Evolutionary conservation across 495 filamentous ascomycete genomes (phyloP).

Genomic region (Penicillium manginii): DNA sequence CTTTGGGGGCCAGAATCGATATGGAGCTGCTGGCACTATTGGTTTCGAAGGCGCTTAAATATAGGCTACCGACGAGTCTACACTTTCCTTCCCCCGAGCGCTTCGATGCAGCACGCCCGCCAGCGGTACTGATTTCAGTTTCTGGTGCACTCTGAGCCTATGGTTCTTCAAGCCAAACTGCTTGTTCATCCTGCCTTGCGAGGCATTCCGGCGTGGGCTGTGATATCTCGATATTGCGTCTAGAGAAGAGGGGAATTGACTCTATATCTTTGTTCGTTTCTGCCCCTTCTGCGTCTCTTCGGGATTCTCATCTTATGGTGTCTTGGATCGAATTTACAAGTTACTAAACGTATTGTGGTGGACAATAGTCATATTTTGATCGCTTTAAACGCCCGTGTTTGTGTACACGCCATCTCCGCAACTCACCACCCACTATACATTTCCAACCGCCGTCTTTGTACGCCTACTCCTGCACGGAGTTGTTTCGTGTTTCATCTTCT

Average conservation of each 20-base stretch:
- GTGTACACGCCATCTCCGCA: constrained; percentile 5
- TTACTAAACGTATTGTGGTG: not conserved
- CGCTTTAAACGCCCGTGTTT: constrained; percentile 3
- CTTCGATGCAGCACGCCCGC: constrained; percentile 40
- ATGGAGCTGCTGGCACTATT: constrained; percentile 27
- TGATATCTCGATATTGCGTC: constrained; percentile 33
- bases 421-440: constrained; percentile 7
- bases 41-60: constrained; percentile 45
- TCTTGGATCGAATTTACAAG: constrained; percentile 1
- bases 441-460: constrained; percentile 14
- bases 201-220: constrained; percentile 38
- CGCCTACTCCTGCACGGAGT: constrained; percentile 17
- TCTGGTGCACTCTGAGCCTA: constrained; percentile 44
- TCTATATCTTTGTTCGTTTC: constrained; percentile 26
- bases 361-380: not conserved
- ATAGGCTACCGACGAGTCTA: constrained; percentile 43
- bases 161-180: constrained; percentile 36
- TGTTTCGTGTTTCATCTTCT: constrained; percentile 33
- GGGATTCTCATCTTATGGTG: constrained; percentile 14
- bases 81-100: constrained; percentile 29
- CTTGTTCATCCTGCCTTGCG: constrained; percentile 41
- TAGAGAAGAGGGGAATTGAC: constrained; percentile 17
- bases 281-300: constrained; percentile 16
- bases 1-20: constrained; percentile 31
- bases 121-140: constrained; percentile 36